Evolutionary conservation across 2,329 filamentous ascomycete genomes (phyloP), one percentile per base, ranked within the genome.

Genomic region (Fusarium redolens): DNA sequence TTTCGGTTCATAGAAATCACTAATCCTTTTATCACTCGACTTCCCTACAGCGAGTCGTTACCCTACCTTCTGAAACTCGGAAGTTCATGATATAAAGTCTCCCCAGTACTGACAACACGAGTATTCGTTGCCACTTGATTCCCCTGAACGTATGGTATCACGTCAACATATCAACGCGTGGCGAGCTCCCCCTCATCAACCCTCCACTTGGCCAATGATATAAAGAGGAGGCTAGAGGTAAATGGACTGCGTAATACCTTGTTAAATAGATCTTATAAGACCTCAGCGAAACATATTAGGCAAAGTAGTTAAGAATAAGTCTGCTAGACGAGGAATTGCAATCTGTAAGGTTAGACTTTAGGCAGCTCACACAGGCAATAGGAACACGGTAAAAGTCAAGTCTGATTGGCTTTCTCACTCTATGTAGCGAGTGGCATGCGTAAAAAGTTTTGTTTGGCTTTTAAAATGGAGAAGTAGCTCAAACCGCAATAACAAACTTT

Each of bases 11-110:
- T 4, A 18, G 4, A 13, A 33, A 50, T 9, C 9, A 22, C 15
- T 2, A 50, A 33, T 7, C 15, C 4, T 33, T 14, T 33, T 18
- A n/a, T 12, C 5, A 22, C 20, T 33, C 6, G 3, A 6, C 5
- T 6, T 50, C 28, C 14, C 7, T 20, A 22, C 7, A 12, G 8
- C 10, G 20, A 22, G 14, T 31, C 6, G 15, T 7, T 17, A 44
- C n/a, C 1, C 2, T 12, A 13, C 3, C 7, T 30, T n/a, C 7
- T 13, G n/a, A 25, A 14, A 7, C 15, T 33, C 3, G 3, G 5
- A 15, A 35, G 7, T 17, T 5, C 1, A 13, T 17, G 8, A 8
- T 12, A 20, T 4, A 13, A 7, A 5, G 10, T 4, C 9, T 15
- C 3, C 20, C 6, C 3, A 6, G 18, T 25, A 25, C 8, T 5